Percentiles rank a stretch among this genome's conserved stretches.
Conservation (phyloP, 176 grass and related monocot genomes). For the Zoysia japonica region DNA sequence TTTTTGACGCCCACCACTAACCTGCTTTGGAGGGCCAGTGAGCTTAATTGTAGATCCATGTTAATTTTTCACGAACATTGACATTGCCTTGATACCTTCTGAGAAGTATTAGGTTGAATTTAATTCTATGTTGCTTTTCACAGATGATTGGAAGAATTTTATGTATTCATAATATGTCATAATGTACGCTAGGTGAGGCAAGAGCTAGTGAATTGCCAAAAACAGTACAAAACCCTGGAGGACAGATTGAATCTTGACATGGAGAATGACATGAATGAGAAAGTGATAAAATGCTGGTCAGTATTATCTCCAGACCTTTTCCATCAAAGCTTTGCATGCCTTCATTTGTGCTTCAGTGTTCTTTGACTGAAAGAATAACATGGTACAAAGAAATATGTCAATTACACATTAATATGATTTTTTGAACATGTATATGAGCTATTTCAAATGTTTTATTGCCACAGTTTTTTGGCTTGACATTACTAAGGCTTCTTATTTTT, state of each 20-base stretch:
- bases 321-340: constrained; percentile 1
- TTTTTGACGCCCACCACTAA: constrained; percentile 3
- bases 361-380: background rate
- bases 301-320: constrained; percentile 30
- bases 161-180: background rate
- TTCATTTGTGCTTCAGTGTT: constrained; percentile 19
- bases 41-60: background rate
- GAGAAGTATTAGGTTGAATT: background rate
- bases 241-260: constrained; percentile 36
- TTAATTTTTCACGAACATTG: background rate
- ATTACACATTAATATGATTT: too few species aligned
- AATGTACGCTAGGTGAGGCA: constrained; percentile 44
- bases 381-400: background rate
- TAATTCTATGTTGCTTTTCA: constrained; percentile 28
- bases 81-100: background rate
- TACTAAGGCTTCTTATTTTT: background rate
- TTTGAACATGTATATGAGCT: constrained; percentile 4
- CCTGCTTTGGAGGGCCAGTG: background rate
- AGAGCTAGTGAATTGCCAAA: constrained; percentile 56
- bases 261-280: constrained; percentile 38
- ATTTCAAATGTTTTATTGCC: constrained; percentile 16
- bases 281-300: constrained; percentile 41
- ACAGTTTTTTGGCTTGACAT: background rate
- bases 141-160: constrained; percentile 1
- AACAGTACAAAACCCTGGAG: constrained; percentile 46